Conservation (phyloP, 2,329 filamentous ascomycete species). For the Chrysosporium queenslandicum region DNA sequence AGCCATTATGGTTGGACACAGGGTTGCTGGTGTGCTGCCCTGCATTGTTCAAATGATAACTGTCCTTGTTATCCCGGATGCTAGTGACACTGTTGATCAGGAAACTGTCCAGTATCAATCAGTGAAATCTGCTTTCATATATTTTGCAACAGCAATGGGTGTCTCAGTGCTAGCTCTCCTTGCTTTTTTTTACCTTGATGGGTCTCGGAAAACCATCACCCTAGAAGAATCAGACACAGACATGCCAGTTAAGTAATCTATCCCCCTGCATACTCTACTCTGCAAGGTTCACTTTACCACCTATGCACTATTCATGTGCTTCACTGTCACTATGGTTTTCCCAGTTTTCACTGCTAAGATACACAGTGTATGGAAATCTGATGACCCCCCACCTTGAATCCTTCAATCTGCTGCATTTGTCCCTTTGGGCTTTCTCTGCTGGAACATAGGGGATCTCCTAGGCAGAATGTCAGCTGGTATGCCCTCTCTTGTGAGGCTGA, state of each 20-base stretch:
- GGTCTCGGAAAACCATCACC: conserved; percentile 37
- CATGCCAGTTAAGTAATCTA: conserved; percentile 33
- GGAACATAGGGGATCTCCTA: conserved; percentile 79
- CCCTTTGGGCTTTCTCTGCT: conserved; percentile 79
- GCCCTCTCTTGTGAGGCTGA: conserved; percentile 45
- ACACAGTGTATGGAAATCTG: conserved; percentile 37
- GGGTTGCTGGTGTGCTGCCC: conserved; percentile 80
- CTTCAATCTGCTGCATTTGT: conserved; percentile 66
- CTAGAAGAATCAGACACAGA: conserved; percentile 36
- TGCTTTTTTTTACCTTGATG: conserved; percentile 64
- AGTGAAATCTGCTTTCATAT: conserved; percentile 69
- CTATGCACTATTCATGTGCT: conserved; percentile 68
- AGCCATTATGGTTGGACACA: conserved; percentile 92
- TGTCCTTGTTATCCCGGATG: conserved; percentile 55
- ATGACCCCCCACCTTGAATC: conserved; percentile 50
- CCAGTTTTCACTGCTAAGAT: conserved; percentile 78
- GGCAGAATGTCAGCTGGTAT: conserved; percentile 61
- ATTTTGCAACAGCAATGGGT: conserved; percentile 77
- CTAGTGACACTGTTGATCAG: conserved; percentile 30
- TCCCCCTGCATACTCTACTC: conserved; percentile 58
- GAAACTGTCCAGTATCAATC: conserved; percentile 36
- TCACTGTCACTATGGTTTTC: conserved; percentile 83
- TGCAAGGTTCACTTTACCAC: conserved; percentile 70
- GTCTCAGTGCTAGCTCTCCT: conserved; percentile 61
- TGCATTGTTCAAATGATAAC: conserved; percentile 77